phyloP scores from a whole-genome alignment of 768 basidiomycete genomes.

The Neoboletus brunneissimus region DNA sequence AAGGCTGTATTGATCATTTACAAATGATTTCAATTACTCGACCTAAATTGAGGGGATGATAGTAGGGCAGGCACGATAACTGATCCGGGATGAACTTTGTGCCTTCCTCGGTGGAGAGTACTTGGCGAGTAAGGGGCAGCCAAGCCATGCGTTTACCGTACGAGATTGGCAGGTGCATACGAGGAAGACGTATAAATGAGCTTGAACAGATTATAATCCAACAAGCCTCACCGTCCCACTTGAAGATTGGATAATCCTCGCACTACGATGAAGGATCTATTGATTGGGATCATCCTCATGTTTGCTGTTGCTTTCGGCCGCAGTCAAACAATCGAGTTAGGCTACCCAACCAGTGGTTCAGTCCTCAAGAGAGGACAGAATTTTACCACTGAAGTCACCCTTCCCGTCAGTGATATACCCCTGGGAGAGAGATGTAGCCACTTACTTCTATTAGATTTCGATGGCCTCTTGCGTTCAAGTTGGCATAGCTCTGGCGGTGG shows the following conservation, averaged over 20 bases:
- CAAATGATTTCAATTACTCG: background rate
- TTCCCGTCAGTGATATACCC: background rate
- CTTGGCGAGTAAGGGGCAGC: background rate
- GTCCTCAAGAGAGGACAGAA: background rate
- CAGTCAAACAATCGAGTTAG: background rate
- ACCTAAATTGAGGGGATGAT: background rate
- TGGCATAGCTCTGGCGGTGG: slow-evolving; percentile 9
- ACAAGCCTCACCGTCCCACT: background rate
- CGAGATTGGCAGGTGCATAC: background rate
- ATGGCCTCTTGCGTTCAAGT: slow-evolving; percentile 12
- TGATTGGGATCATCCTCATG: background rate
- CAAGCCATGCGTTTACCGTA: background rate
- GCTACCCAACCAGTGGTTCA: background rate
- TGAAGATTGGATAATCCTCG: background rate
- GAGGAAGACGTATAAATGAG: background rate
- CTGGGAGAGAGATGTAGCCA: background rate
- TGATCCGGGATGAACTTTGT: background rate
- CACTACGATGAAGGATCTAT: background rate
- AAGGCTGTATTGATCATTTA: background rate
- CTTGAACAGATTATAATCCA: background rate
- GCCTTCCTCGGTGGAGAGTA: background rate
- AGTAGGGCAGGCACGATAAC: background rate
- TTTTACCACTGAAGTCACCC: background rate
- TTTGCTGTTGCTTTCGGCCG: background rate
- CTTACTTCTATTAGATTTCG: background rate